A percentile compares a stretch with the other conserved stretches of the same genome.
phyloP scores from a whole-genome alignment of 1,139 yeast genomes.

The Hansenula sp. region DNA sequence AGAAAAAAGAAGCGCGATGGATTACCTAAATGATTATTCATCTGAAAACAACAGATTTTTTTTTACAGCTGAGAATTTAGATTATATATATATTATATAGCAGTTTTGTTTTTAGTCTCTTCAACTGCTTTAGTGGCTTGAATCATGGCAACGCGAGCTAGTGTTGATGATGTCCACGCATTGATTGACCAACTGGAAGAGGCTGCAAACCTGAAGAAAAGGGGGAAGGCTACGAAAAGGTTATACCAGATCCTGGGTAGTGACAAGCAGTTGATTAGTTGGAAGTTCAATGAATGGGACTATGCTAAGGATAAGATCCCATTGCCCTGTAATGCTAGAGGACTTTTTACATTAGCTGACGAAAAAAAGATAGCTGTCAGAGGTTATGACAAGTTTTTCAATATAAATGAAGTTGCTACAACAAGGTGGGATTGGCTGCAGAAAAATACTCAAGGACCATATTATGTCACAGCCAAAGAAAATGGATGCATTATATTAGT shows the following conservation, averaged over 20 bases:
- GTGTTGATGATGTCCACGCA: slow-evolving; percentile 11
- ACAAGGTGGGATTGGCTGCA: slow-evolving; percentile 50
- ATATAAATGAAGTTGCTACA: slow-evolving; percentile 56
- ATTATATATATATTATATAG: too few relatives aligned
- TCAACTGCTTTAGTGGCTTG: too few relatives aligned
- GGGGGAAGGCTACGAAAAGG: slow-evolving; percentile 35
- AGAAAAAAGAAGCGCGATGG: too few relatives aligned
- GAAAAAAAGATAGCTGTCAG: slow-evolving; percentile 55
- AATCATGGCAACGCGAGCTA: too few relatives aligned
- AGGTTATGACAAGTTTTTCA: slow-evolving; percentile 95
- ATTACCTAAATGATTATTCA: too few relatives aligned
- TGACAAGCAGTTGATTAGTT: slow-evolving; percentile 34
- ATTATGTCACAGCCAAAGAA: slow-evolving; percentile 76
- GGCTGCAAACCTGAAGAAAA: slow-evolving; percentile 23
- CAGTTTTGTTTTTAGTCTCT: too few relatives aligned
- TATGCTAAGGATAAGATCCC: slow-evolving; percentile 52
- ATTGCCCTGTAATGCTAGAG: slow-evolving; percentile 79
- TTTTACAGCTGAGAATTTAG: too few relatives aligned
- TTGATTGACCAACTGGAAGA: slow-evolving; percentile 26
- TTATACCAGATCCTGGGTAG: slow-evolving; percentile 29
- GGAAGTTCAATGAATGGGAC: slow-evolving; percentile 93
- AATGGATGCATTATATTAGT: slow-evolving; percentile 92
- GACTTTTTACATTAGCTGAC: slow-evolving; percentile 62
- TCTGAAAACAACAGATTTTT: too few relatives aligned
- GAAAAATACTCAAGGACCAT: slow-evolving; percentile 65